phyloP scores from a whole-genome alignment of 2,329 filamentous ascomycete species.

The Aspergillus felis region DNA sequence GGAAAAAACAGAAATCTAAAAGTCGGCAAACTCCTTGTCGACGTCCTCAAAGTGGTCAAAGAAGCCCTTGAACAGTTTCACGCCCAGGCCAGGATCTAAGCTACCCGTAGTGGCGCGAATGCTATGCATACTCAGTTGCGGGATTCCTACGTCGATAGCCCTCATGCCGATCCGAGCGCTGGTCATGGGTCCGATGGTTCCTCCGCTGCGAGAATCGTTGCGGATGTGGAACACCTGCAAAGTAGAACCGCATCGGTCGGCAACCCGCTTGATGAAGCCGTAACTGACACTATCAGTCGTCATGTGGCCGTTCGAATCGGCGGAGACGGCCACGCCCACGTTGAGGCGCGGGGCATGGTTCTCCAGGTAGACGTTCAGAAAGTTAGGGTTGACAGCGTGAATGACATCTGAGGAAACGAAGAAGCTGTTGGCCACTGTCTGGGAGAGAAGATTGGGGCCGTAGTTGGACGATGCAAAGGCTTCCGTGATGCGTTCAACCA shows the following conservation, averaged over 20 bases:
- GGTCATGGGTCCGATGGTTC: conserved; percentile 92
- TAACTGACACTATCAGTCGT: conserved; percentile 87
- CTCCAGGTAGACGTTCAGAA: conserved; percentile 74
- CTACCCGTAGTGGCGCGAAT: conserved; percentile 84
- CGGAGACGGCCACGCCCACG: conserved; percentile 73
- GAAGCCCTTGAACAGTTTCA: conserved; percentile 85
- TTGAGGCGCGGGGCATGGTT: conserved; percentile 87
- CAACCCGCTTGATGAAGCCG: conserved; percentile 72
- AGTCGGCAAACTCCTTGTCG: conserved; percentile 66
- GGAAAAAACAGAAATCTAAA: conserved; percentile 19
- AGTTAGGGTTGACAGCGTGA: conserved; percentile 94
- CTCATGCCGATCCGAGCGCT: conserved; percentile 75
- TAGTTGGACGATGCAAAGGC: conserved; percentile 49
- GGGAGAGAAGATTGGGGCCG: conserved; percentile 60
- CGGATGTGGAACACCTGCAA: conserved; percentile 92
- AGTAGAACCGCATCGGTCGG: conserved; percentile 65
- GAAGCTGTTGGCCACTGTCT: conserved; percentile 89
- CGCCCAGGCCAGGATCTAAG: conserved; percentile 81
- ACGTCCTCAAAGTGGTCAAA: conserved; percentile 81
- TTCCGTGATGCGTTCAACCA: conserved; percentile 75
- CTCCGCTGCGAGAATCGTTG: conserved; percentile 84
- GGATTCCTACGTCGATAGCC: conserved; percentile 81
- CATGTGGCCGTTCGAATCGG: conserved; percentile 91
- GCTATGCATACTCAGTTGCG: conserved; percentile 91
- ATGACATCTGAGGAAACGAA: conserved; percentile 89